Conservation (phyloP, 371 early-diverging fungal species). For the Apophysomyces ossiformis region DNA sequence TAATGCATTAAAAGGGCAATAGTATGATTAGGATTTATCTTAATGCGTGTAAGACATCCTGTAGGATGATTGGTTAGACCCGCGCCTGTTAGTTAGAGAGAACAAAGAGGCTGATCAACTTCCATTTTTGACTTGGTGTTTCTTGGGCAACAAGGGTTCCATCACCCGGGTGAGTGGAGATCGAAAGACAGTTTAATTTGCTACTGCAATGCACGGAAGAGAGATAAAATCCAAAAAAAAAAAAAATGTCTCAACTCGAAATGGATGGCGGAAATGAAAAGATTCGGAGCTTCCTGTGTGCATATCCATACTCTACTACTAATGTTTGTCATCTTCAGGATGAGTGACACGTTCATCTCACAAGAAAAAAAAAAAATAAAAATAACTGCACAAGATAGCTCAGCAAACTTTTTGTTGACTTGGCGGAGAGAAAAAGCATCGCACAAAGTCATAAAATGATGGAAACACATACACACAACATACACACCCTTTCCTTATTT, state of each 20-base stretch:
- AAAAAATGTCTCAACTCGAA: too few species aligned
- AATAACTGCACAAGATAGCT: too few species aligned
- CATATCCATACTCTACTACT: neutral
- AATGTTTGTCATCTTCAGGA: conserved; percentile 2
- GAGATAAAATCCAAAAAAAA: too few species aligned
- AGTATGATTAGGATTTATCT: neutral
- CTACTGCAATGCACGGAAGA: too few species aligned
- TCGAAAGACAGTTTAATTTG: neutral
- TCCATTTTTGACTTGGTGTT: conserved; percentile 7
- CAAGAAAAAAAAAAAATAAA: neutral
- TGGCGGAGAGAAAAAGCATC: neutral
- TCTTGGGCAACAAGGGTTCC: neutral
- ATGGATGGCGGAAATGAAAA: neutral
- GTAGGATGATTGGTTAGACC: neutral
- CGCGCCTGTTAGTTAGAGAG: neutral
- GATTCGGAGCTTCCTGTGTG: neutral
- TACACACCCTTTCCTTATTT: too few species aligned
- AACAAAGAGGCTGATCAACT: neutral
- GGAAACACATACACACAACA: too few species aligned
- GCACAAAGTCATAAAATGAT: neutral
- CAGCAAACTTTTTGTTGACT: neutral
- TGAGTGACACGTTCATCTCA: conserved; percentile 2
- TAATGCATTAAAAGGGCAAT: too few species aligned
- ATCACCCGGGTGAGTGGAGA: neutral
- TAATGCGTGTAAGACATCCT: neutral